Base-by-base conservation (phyloP, 225 moss, liverwort and hornwort genomes). In the Ulota crispa region DNA sequence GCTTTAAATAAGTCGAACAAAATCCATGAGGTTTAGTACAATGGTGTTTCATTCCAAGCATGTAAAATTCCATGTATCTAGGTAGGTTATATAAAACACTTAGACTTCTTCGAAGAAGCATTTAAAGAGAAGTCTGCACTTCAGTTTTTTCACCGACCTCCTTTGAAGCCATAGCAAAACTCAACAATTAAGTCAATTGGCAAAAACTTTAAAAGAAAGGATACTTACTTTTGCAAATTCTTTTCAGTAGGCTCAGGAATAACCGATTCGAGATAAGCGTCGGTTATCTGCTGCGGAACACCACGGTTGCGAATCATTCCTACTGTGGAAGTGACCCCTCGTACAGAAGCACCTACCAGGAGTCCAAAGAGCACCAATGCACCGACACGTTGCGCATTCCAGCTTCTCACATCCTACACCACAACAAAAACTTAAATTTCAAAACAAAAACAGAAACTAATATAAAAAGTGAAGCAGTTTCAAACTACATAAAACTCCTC, bases 231-330 rank as follows among this genome's bases (percentile, higher is more conserved):
- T 63, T 68, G 80, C 39, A 92, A 70, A 83, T 86, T 92, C 50
- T 87, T 71, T 83, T 84, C 80, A 28, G 92, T 99, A 32, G 99
- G 94, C 83, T 93, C 95, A 52, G 99, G 99, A 83, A 99, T 91
- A n/a, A 89, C 64, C 28, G 90, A 84, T 67, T 99, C 99, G 47
- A 99, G 21, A 80, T 86, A 99, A 45, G 85, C 75, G 54, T 94
- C 92, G n/a, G 79, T 73, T 43, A 89, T 52, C 73, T 82, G 76
- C 84, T 89, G 67, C 42, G 72, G 13, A 57, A 63, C 70, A 13
- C 76, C 82, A 65, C 64, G 85, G 45, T 9, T 67, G 83, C 92
- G 92, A 56, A 90, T 36, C 73, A 73, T 81, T 47, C 56, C 81
- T 72, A 92, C 84, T 24, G 83, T 60, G 66, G 88, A 80, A 43